A percentile compares a stretch with the other conserved stretches of the same genome.
These are phyloP conservation scores for Colletotrichum orbiculare DNA, from an alignment of 2,329 filamentous ascomycete genomes.

Conservation along the genomic window DNA sequence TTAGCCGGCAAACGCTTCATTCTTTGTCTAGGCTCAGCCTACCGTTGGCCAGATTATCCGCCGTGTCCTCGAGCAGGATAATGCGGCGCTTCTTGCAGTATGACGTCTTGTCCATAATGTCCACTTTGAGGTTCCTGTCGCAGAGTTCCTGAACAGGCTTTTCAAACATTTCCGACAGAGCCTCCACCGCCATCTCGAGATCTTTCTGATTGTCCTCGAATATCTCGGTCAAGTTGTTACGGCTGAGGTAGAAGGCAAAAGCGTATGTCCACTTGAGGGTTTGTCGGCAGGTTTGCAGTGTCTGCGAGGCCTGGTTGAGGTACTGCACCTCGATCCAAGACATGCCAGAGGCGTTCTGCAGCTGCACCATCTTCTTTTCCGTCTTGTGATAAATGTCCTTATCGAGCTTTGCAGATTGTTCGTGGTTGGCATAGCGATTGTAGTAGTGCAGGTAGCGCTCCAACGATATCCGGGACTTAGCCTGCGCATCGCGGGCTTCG, in stretches of 20 bases:
- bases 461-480: slow-evolving; percentile 87
- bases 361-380: slow-evolving; percentile 98
- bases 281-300: slow-evolving; percentile 95
- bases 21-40: slow-evolving; percentile 48
- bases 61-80: slow-evolving; percentile 91
- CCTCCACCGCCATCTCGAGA: slow-evolving; percentile 95
- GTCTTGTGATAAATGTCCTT: slow-evolving; percentile 97
- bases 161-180: slow-evolving; percentile 98
- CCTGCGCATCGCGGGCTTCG: slow-evolving; percentile 91
- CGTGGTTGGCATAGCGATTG: slow-evolving; percentile 98
- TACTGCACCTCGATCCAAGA: slow-evolving; percentile 99
- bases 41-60: slow-evolving; percentile 91
- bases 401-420: slow-evolving; percentile 95
- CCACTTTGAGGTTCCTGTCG: slow-evolving; percentile 90
- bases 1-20: slow-evolving; percentile 39
- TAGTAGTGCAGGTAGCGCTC: slow-evolving; percentile 99
- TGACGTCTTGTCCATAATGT: slow-evolving; percentile 98
- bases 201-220: slow-evolving; percentile 99
- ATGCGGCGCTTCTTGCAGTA: slow-evolving; percentile 95
- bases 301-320: slow-evolving; percentile 90
- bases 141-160: slow-evolving; percentile 90
- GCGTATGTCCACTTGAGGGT: slow-evolving; percentile 99
- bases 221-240: slow-evolving; percentile 95
- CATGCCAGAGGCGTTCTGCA: slow-evolving; percentile 93
- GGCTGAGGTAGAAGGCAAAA: slow-evolving; percentile 96